These are phyloP conservation scores for Pythium plurisporium DNA, from an alignment of 352 stramenopile genomes.

Conservation along the genomic window DNA sequence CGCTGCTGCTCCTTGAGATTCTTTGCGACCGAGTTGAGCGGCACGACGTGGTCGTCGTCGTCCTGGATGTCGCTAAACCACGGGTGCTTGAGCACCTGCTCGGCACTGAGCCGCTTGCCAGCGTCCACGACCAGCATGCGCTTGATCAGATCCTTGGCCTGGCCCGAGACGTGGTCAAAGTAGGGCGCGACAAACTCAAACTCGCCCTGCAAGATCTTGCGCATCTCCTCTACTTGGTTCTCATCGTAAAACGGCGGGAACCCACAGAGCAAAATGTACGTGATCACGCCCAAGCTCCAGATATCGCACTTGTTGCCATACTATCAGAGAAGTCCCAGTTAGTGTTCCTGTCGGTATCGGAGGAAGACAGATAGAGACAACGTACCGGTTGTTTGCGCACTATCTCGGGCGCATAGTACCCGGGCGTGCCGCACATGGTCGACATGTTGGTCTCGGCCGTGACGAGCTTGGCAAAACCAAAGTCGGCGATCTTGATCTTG, in stretches of 20 bases:
- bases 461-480: constrained; percentile 90
- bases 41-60: constrained; percentile 43
- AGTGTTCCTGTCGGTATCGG: too few species aligned
- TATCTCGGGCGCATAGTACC: constrained; percentile 86
- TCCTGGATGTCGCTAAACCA: constrained; percentile 76
- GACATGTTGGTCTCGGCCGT: constrained; percentile 57
- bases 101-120: constrained; percentile 67
- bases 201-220: constrained; percentile 76
- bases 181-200: constrained; percentile 81
- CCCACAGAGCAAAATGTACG: too few species aligned
- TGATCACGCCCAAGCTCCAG: too few species aligned
- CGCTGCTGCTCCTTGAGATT: constrained; percentile 66
- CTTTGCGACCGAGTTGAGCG: constrained; percentile 53
- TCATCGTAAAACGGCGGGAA: too few species aligned
- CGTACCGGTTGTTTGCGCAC: too few species aligned
- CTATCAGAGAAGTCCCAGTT: too few species aligned
- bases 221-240: constrained; percentile 73
- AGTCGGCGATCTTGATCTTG: constrained; percentile 90
- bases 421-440: constrained; percentile 71
- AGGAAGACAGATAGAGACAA: too few species aligned
- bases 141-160: constrained; percentile 80
- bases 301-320: too few species aligned
- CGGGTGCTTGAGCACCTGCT: constrained; percentile 66
- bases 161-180: constrained; percentile 83
- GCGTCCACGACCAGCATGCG: constrained; percentile 72